Evolutionary conservation across 1,284 basidiomycete genomes (phyloP).

Genomic region (Rhodotorula sp.): DNA sequence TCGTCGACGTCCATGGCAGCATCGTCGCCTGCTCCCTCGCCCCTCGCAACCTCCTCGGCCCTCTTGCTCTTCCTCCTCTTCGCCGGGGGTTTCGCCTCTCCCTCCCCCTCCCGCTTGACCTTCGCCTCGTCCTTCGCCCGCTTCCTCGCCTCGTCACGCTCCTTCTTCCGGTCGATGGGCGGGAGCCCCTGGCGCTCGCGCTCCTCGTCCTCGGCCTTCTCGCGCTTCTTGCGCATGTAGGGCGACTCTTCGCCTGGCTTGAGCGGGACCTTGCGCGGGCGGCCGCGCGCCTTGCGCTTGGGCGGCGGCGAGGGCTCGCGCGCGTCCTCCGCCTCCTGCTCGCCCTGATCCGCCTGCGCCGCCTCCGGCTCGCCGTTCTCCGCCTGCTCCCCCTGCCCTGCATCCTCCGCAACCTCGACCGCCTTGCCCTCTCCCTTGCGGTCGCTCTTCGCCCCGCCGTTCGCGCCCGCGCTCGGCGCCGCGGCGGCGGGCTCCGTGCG

Average conservation of each 20-base stretch:
- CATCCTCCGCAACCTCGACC: too few species aligned
- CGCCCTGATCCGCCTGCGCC: too few species aligned
- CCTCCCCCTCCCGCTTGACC: neutral
- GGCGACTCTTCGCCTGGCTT: constrained; percentile 13
- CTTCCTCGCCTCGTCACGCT: constrained; percentile 11
- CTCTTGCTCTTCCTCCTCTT: neutral
- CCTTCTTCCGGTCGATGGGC: constrained; percentile 19
- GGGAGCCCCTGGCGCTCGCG: constrained; percentile 25
- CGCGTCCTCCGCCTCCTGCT: neutral
- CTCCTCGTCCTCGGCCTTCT: constrained; percentile 36
- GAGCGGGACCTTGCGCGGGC: constrained; percentile 27
- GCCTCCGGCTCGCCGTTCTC: neutral
- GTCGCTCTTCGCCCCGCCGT: neutral
- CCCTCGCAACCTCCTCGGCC: neutral
- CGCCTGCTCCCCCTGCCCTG: too few species aligned
- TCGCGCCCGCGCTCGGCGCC: too few species aligned
- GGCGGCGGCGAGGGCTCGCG: neutral
- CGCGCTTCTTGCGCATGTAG: constrained; percentile 30
- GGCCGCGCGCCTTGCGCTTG: constrained; percentile 2
- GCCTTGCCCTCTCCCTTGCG: constrained; percentile 9
- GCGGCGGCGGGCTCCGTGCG: neutral
- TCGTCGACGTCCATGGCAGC: neutral
- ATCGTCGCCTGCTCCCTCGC: neutral
- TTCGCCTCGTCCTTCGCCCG: constrained; percentile 5
- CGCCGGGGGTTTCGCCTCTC: neutral